Conservation (phyloP, 208 protist species). For the Herpetomonas tarakana region DNA sequence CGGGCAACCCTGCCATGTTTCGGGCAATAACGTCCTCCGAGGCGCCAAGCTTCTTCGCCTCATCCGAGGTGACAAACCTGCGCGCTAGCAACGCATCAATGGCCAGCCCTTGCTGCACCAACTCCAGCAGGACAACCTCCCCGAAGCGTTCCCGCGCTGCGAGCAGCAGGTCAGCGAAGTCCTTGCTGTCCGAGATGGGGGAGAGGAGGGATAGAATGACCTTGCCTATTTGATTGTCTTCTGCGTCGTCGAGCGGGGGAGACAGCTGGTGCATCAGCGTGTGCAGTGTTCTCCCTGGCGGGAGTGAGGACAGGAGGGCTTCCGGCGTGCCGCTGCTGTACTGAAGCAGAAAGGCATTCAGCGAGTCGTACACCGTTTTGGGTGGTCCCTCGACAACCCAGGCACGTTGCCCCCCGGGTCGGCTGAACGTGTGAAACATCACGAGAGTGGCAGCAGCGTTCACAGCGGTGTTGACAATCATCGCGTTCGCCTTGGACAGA, state of each 20-base stretch:
- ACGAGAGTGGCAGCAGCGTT: slow-evolving; percentile 58
- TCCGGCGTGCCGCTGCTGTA: slow-evolving; percentile 44
- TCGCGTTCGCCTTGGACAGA: slow-evolving; percentile 71
- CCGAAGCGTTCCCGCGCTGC: slow-evolving; percentile 59
- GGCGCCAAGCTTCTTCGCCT: slow-evolving; percentile 68
- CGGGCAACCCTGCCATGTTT: slow-evolving; percentile 36
- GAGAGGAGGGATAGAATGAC: slow-evolving; percentile 47
- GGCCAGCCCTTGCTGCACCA: slow-evolving; percentile 72
- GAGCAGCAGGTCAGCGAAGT: slow-evolving; percentile 57
- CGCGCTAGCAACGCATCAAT: slow-evolving; percentile 61
- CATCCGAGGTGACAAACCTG: slow-evolving; percentile 47
- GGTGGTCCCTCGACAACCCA: slow-evolving; percentile 39
- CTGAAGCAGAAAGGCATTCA: slow-evolving; percentile 41
- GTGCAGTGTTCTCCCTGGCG: slow-evolving; percentile 15
- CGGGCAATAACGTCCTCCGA: slow-evolving; percentile 54
- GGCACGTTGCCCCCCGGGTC: slow-evolving; percentile 8
- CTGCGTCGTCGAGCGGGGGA: slow-evolving; percentile 11
- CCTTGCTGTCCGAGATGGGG: slow-evolving; percentile 63
- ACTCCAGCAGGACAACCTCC: slow-evolving; percentile 67
- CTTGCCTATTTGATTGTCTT: slow-evolving; percentile 44
- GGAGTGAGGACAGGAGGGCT: slow-evolving; percentile 25
- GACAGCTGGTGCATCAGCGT: slow-evolving; percentile 31
- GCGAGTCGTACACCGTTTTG: slow-evolving; percentile 36
- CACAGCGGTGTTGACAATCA: slow-evolving; percentile 75
- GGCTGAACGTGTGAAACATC: slow-evolving; percentile 56